Conservation (phyloP, 2,329 filamentous ascomycete species). For the Cytospora chrysosperma region DNA sequence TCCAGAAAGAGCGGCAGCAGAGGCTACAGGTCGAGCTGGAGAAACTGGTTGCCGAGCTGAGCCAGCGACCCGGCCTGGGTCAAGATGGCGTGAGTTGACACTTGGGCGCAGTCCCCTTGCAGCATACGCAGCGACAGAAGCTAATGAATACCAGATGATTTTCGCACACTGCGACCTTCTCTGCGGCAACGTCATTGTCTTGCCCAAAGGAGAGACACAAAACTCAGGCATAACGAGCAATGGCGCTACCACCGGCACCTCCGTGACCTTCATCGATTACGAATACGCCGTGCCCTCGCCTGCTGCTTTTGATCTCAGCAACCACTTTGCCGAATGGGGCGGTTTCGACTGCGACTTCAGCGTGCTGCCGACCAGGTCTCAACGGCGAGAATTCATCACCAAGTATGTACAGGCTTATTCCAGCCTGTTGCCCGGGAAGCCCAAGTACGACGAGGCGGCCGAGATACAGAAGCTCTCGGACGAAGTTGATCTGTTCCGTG, state of each 20-base stretch:
- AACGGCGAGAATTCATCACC: slow-evolving; percentile 76
- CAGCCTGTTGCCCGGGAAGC: slow-evolving; percentile 45
- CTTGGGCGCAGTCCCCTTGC: not conserved
- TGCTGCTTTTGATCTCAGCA: slow-evolving; percentile 92
- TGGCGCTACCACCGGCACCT: slow-evolving; percentile 35
- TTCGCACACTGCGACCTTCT: slow-evolving; percentile 95
- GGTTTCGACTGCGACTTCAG: slow-evolving; percentile 93
- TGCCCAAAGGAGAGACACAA: slow-evolving; percentile 45
- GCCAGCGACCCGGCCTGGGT: slow-evolving; percentile 74
- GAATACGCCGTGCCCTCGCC: slow-evolving; percentile 95
- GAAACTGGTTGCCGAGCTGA: slow-evolving; percentile 67
- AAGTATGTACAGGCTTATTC: slow-evolving; percentile 81
- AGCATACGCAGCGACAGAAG: not conserved
- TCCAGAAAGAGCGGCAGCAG: slow-evolving; percentile 65
- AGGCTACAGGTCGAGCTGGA: slow-evolving; percentile 73
- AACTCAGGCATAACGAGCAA: slow-evolving; percentile 25
- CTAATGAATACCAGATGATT: slow-evolving; percentile 59
- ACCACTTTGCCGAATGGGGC: slow-evolving; percentile 98
- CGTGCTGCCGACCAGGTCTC: slow-evolving; percentile 73
- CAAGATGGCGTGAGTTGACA: slow-evolving; percentile 64
- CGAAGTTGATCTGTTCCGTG: slow-evolving; percentile 85
- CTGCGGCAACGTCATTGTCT: slow-evolving; percentile 93
- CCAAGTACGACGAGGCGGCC: slow-evolving; percentile 49
- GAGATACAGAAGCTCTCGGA: slow-evolving; percentile 69
- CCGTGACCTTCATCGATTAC: slow-evolving; percentile 91